Evolutionary conservation across 805 yeast genomes (phyloP).

Genomic region (Teunomyces cretensis): DNA sequence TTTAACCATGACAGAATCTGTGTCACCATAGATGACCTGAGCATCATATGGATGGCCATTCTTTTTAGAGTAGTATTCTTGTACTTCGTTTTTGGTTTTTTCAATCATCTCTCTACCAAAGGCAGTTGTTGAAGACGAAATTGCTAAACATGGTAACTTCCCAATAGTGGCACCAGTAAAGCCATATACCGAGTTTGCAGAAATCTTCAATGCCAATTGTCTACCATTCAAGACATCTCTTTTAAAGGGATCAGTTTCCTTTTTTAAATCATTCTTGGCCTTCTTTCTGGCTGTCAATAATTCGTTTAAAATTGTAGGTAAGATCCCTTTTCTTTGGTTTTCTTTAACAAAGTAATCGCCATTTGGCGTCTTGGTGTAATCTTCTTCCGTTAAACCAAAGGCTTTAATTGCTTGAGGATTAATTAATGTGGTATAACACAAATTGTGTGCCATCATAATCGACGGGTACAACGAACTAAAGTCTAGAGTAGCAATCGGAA

Average conservation of each 20-base stretch:
- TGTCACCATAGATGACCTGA: slow-evolving; percentile 94
- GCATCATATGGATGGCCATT: slow-evolving; percentile 88
- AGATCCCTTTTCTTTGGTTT: slow-evolving; percentile 70
- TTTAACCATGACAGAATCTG: slow-evolving; percentile 98
- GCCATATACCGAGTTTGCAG: slow-evolving; percentile 98
- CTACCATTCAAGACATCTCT: slow-evolving; percentile 94
- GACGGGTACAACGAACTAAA: slow-evolving; percentile 97
- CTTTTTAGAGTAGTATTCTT: slow-evolving; percentile 69
- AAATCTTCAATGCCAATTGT: slow-evolving; percentile 91
- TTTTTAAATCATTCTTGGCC: slow-evolving; percentile 87
- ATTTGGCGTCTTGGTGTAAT: slow-evolving; percentile 85
- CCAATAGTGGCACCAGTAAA: slow-evolving; percentile 99
- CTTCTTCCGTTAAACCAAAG: slow-evolving; percentile 62
- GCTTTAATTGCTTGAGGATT: slow-evolving; percentile 67
- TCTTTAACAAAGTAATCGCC: slow-evolving; percentile 86
- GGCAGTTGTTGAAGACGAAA: slow-evolving; percentile 92
- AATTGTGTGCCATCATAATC: slow-evolving; percentile 98
- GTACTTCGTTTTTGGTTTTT: slow-evolving; percentile 81
- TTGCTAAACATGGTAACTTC: slow-evolving; percentile 92
- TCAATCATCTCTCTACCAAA: slow-evolving; percentile 98
- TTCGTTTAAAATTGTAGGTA: slow-evolving; percentile 90
- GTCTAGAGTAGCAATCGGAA: slow-evolving; percentile 96
- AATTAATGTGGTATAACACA: slow-evolving; percentile 89
- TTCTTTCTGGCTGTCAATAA: slow-evolving; percentile 87
- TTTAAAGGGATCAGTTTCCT: slow-evolving; percentile 92